Conservation (phyloP, 148 eudicot species). For the Persicaria tinctoria region DNA sequence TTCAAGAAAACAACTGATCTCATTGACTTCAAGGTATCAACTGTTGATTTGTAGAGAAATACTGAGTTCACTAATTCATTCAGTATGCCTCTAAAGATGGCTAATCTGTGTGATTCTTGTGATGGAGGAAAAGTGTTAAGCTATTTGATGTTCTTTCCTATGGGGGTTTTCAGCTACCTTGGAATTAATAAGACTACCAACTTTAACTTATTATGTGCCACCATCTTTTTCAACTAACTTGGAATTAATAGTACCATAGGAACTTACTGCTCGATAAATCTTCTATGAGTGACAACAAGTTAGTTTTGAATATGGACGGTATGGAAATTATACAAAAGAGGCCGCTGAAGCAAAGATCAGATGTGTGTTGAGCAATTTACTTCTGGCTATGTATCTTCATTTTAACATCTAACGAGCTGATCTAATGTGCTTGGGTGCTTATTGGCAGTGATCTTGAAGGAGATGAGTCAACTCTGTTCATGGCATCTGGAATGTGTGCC, state of each 20-base stretch:
- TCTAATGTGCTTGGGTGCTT: neutral
- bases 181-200: neutral
- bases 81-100: neutral
- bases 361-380: constrained; percentile 20
- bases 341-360: constrained; percentile 70
- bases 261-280: constrained; percentile 2
- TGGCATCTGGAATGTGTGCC: constrained; percentile 97
- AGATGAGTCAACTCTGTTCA: constrained; percentile 74
- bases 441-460: constrained; percentile 83
- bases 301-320: constrained; percentile 88
- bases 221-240: too few relatives aligned
- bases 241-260: too few relatives aligned
- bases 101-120: too few relatives aligned
- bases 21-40: too few relatives aligned
- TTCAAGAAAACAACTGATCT: too few relatives aligned
- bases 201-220: neutral
- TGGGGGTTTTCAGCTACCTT: neutral
- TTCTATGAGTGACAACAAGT: constrained; percentile 60
- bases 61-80: too few relatives aligned
- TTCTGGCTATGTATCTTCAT: neutral
- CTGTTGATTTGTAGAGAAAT: too few relatives aligned
- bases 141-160: neutral
- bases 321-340: constrained; percentile 50
- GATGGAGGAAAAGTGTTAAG: neutral
- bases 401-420: neutral